Evolutionary conservation across 75 land plant species (phyloP).

Genomic region (Gnetum montanum): DNA sequence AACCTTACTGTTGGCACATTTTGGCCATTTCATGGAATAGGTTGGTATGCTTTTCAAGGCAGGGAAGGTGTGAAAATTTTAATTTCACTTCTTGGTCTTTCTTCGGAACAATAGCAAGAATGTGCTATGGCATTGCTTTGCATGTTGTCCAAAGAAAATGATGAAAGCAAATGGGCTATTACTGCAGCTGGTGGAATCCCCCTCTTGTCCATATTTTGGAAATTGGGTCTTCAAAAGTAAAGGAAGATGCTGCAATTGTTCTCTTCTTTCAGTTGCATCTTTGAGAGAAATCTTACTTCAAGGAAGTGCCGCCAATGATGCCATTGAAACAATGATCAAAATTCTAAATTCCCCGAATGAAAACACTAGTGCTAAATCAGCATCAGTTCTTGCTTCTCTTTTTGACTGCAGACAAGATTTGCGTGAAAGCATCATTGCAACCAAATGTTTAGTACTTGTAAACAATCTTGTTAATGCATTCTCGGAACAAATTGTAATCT

Average conservation of each 20-base stretch:
- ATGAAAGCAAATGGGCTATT: conserved; percentile 98
- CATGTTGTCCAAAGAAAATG: conserved; percentile 81
- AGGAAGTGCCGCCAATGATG: conserved; percentile 93
- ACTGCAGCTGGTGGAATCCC: conserved; percentile 99
- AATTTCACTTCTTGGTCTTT: conserved; percentile 91
- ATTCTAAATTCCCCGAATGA: conserved; percentile 54
- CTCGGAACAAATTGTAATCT: conserved; percentile 55
- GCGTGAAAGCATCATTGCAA: conserved; percentile 76
- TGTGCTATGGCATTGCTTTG: conserved; percentile 90
- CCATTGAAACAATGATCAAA: conserved; percentile 78
- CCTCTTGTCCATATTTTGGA: conserved; percentile 95
- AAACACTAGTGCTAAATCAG: conserved; percentile 88
- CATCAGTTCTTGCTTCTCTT: conserved; percentile 73
- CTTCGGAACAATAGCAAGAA: conserved; percentile 96
- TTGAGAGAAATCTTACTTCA: conserved; percentile 65
- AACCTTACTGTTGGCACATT: no score
- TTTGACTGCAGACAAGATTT: conserved; percentile 73
- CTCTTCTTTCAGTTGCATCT: conserved; percentile 83
- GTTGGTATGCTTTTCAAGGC: conserved; percentile 89
- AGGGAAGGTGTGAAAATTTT: conserved; percentile 95
- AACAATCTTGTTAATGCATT: conserved; percentile 55
- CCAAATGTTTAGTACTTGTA: conserved; percentile 43
- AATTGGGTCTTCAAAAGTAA: conserved; percentile 87
- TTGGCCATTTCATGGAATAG: no score
- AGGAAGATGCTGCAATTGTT: conserved; percentile 91